A percentile compares a stretch with the other conserved stretches of the same genome.
Evolutionary conservation across 73 alveolate genomes (phyloP).

Genomic region (Blepharisma japonicum): DNA sequence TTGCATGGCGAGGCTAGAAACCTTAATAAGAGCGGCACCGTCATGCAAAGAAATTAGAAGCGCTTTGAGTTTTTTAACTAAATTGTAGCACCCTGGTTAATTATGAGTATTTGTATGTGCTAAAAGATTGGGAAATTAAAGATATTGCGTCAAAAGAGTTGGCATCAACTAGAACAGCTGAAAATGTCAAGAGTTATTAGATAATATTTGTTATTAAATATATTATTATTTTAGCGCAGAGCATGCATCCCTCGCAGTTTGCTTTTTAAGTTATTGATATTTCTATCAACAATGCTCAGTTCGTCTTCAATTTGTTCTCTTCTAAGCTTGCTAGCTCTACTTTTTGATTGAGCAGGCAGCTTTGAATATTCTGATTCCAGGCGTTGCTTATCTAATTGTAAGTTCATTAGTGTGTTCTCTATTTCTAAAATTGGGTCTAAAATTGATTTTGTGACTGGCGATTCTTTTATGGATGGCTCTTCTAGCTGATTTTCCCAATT

Average conservation of each 20-base stretch:
- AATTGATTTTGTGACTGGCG: too few species aligned
- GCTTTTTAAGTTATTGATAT: not conserved
- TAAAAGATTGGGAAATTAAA: too few species aligned
- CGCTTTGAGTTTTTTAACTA: slow-evolving; percentile 58
- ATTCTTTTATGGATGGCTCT: too few species aligned
- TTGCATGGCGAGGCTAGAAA: too few species aligned
- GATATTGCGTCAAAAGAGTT: too few species aligned
- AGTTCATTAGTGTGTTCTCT: not conserved
- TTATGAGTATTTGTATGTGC: too few species aligned
- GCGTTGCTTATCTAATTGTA: slow-evolving; percentile 4
- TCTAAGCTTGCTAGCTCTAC: not conserved
- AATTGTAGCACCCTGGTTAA: not conserved
- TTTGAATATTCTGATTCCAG: slow-evolving; percentile 16
- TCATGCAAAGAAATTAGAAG: slow-evolving; percentile 58
- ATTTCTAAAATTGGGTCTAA: not conserved
- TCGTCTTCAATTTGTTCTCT: slow-evolving; percentile 3
- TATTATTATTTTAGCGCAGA: too few species aligned
- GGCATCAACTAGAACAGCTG: too few species aligned
- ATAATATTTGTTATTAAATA: too few species aligned
- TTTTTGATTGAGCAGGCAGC: slow-evolving; percentile 1
- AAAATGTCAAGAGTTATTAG: too few species aligned
- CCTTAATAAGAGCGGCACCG: too few species aligned
- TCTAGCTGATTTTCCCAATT: too few species aligned
- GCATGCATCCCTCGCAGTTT: not conserved
- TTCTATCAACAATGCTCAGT: not conserved